phyloP scores from a whole-genome alignment of 768 basidiomycete species.

The Megacollybia marginata region DNA sequence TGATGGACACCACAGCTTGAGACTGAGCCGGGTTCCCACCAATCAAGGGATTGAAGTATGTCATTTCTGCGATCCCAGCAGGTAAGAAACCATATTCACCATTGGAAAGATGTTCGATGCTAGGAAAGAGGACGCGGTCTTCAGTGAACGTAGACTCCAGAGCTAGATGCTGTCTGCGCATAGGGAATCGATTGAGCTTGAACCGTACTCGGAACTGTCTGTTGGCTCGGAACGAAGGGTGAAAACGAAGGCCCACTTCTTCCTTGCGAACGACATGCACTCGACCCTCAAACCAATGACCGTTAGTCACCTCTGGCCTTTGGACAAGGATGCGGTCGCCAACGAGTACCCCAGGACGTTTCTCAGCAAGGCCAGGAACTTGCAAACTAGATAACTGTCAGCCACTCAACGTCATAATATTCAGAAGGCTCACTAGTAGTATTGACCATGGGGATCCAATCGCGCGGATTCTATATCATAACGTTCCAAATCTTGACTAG shows the following conservation, averaged over 20 bases:
- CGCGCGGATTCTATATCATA: conserved; percentile 26
- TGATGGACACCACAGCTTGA: conserved; percentile 38
- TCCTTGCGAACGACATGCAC: conserved; percentile 44
- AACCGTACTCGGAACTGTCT: conserved; percentile 43
- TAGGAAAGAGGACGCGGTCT: conserved; percentile 19
- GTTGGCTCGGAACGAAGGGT: conserved; percentile 31
- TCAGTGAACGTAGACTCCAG: conserved; percentile 36
- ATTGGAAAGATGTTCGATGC: background rate
- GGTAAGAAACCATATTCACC: too few species aligned
- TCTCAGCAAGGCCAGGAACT: conserved; percentile 50
- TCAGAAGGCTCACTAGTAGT: too few species aligned
- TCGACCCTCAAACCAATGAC: conserved; percentile 51
- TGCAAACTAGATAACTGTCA: conserved; percentile 20
- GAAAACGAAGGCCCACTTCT: conserved; percentile 47
- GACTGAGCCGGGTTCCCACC: background rate
- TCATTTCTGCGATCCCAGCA: background rate
- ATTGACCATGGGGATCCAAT: too few species aligned
- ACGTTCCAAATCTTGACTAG: conserved; percentile 31
- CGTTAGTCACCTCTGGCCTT: conserved; percentile 25
- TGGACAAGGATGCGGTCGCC: conserved; percentile 53
- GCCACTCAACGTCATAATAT: background rate
- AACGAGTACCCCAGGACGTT: conserved; percentile 47
- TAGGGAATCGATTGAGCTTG: conserved; percentile 46
- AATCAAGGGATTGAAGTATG: background rate
- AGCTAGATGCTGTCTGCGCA: conserved; percentile 55